A percentile compares a stretch with the other conserved stretches of the same genome.
These are phyloP conservation scores for Ephemerocybe angulata DNA, from an alignment of 768 basidiomycete species.

Conservation along the genomic window DNA sequence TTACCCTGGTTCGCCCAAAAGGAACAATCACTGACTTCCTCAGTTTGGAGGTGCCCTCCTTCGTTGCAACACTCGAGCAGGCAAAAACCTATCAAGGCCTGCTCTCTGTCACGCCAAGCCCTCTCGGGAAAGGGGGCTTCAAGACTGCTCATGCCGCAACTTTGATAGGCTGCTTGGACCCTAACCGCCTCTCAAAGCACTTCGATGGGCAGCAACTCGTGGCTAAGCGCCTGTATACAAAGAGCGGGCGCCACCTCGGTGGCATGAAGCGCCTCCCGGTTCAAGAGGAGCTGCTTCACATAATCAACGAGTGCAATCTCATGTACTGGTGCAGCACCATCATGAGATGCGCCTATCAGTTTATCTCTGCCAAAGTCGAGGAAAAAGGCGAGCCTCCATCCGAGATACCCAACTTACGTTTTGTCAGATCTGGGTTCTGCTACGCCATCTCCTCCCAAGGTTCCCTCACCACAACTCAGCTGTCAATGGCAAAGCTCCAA, in stretches of 20 bases:
- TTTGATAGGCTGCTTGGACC: background rate
- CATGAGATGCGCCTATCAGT: background rate
- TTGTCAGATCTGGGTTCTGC: background rate
- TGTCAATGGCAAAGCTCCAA: background rate
- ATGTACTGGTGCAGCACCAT: slow-evolving; percentile 7
- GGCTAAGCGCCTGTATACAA: background rate
- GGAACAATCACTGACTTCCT: no score
- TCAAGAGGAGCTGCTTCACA: background rate
- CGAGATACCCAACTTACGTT: background rate
- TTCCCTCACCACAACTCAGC: background rate
- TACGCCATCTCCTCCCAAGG: background rate
- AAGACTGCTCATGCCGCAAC: background rate
- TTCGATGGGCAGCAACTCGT: background rate
- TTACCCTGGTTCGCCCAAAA: no score
- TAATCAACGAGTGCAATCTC: background rate
- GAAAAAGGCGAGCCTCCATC: background rate
- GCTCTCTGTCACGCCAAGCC: background rate
- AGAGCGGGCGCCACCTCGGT: background rate
- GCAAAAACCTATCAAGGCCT: background rate
- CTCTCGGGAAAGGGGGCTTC: background rate
- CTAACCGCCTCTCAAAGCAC: background rate
- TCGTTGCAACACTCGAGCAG: background rate
- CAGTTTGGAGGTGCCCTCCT: no score
- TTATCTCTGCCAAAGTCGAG: background rate
- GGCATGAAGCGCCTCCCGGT: background rate